Evolutionary conservation across 805 yeast genomes (phyloP), one percentile per base, ranked within the genome.

Genomic region (Torulaspora gathmanii): DNA sequence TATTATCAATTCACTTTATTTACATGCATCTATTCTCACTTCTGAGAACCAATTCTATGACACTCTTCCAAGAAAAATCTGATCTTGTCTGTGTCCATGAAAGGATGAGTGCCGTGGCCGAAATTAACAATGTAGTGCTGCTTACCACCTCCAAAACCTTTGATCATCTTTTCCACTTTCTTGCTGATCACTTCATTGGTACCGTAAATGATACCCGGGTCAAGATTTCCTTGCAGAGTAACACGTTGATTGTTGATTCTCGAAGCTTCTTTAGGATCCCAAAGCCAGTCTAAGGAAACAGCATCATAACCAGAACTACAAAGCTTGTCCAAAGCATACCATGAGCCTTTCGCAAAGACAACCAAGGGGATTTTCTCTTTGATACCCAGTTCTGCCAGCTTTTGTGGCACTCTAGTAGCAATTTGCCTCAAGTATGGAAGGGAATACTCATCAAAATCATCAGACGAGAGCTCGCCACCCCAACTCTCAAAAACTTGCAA

Each of bases 61-160:
- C 93, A 84, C 65, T 88, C 96, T 66, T 87, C 71, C 61, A 93
- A 72, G 70, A 93, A 93, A 68, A 80, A 86, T 49, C 79, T 81
- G 50, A 93, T 78, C 65, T 84, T 84, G 53, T 86, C 95, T 9
- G 98, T 96, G 52, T 87, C 84, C 95, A 93, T 89, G 69, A 86
- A 88, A 17, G 99, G 99, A 64, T 89, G 97, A 17, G 99, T 93
- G 13, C 99, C 99, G 58, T 93, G 99, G 37, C 99, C 99, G 61
- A 93, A 86, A 71, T 93, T 93, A 56, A 91, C 83, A 54, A 93
- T 91, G 70, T 93, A 93, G 59, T 83, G 77, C 60, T 86, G 80
- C 67, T 88, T 88, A 17, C 96, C 96, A 36, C 95, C 95, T n/a
- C 93, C 93, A 63, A 93, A 93, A 5, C 90, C 95, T 47, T 73